Conservation (phyloP, 345 rosid genomes). For the Euphorbia pulcherrima region DNA sequence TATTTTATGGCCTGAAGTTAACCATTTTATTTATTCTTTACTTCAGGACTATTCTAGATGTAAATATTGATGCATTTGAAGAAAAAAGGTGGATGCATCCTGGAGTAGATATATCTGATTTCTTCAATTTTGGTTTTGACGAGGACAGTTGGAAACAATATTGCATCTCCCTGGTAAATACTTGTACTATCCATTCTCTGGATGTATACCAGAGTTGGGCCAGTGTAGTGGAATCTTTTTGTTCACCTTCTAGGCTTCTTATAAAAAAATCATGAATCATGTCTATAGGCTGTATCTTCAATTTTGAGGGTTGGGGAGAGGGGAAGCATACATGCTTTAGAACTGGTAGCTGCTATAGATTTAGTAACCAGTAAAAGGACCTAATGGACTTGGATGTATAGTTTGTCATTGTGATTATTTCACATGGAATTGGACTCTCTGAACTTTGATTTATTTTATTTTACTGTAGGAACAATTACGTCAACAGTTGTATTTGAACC, state of each 20-base stretch:
- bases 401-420: not conserved
- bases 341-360: not conserved
- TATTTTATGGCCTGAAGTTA: slow-evolving; percentile 12
- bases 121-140: slow-evolving; percentile 63
- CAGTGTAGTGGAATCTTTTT: not conserved
- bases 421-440: slow-evolving; percentile 1
- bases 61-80: slow-evolving; percentile 43
- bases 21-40: slow-evolving; percentile 7
- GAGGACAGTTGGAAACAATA: slow-evolving; percentile 67
- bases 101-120: slow-evolving; percentile 48
- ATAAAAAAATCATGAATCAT: not conserved
- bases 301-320: not conserved
- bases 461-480: slow-evolving; percentile 32
- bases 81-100: slow-evolving; percentile 62
- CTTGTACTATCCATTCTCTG: slow-evolving; percentile 4
- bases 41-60: slow-evolving; percentile 50
- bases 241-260: slow-evolving; percentile 12
- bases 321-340: slow-evolving; percentile 3
- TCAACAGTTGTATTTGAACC: slow-evolving; percentile 20
- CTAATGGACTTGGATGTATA: not conserved
- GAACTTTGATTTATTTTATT: slow-evolving; percentile 5
- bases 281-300: not conserved
- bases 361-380: not conserved
- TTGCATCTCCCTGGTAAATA: slow-evolving; percentile 49
- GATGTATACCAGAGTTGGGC: not conserved